Base-by-base conservation (phyloP, 2,329 filamentous ascomycete species). In the Penicillium italicum region DNA sequence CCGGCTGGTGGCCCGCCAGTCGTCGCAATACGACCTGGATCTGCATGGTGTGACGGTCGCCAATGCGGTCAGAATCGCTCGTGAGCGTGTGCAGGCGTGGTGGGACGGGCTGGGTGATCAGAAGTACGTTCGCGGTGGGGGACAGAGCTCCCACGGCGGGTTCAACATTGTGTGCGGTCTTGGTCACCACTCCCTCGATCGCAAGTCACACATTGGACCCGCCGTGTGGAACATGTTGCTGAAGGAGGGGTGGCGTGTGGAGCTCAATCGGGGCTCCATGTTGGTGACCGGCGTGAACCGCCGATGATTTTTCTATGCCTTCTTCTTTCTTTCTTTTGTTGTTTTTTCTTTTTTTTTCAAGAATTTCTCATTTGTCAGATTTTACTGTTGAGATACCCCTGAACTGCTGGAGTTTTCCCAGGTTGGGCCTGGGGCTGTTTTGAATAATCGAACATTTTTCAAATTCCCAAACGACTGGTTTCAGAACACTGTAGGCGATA, bases 41-140 rank as follows among this genome's bases (percentile, higher is more conserved):
- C 77, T 97, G 26, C 93, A 97, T 70, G 90, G 91, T 6, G 85
- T 96, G 5, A 85, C 81, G 42, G 91, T 97, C 1, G 79, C 85
- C 46, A 89, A 96, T 70, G 93, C 89, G 1, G 85, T 91, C 30
- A 80, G 89, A 3, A 96, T 97, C 61, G 86, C 89, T 1, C 81
- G 82, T 30, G 80, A 85, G 44, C 81, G 80, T 36, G 87, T 89
- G 0, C 79, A 82, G 61, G 70, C 69, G 10, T 97, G 93, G 93
- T 97, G 91, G 92, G 76, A 84, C 18, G 74, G 75, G 0, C 75
- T 91, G 9, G 89, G 89, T 1, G 88, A 92, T 67, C 78, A 80
- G 46, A 82, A 82, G 60, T 79, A 81, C 43, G 76, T 76, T 56
- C 69, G 63, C 4, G 79, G 79, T 43, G 66, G 72, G 58, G 69